Conservation (phyloP, 2,329 filamentous ascomycete genomes). For the Aspergillus hiratsukae region DNA sequence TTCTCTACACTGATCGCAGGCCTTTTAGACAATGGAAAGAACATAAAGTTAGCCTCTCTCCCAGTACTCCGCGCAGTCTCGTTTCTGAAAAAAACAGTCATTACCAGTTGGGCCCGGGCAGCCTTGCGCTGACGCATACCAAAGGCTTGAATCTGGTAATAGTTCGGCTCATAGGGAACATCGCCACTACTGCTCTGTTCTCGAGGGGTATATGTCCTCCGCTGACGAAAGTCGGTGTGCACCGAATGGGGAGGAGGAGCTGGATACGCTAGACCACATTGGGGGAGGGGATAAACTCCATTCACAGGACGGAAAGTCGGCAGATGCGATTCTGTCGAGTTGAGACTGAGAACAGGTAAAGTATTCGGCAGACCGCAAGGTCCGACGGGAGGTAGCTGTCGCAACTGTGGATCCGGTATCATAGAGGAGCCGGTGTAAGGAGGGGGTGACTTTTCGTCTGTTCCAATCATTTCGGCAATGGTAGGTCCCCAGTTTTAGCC, state of each 20-base stretch:
- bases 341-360: conserved; percentile 26
- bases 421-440: conserved; percentile 8
- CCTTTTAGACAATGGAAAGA: too few species aligned
- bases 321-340: conserved; percentile 23
- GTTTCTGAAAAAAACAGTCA: neutral
- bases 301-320: conserved; percentile 31
- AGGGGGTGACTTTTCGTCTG: too few species aligned
- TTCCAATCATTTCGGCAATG: too few species aligned
- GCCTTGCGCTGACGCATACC: conserved; percentile 36
- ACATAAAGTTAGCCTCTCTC: conserved; percentile 5
- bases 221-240: conserved; percentile 30
- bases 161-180: conserved; percentile 28
- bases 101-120: conserved; percentile 38
- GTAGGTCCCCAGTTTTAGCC: too few species aligned
- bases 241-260: conserved; percentile 21
- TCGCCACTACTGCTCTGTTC: conserved; percentile 30
- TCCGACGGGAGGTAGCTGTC: conserved; percentile 29
- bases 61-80: neutral
- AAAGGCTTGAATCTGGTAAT: conserved; percentile 27
- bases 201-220: conserved; percentile 27
- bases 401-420: conserved; percentile 31
- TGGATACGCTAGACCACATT: conserved; percentile 23
- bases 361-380: conserved; percentile 30
- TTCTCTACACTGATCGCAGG: conserved; percentile 83
- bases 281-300: conserved; percentile 26